phyloP scores from a whole-genome alignment of 768 basidiomycete species.

The Coprinellus micaceus region DNA sequence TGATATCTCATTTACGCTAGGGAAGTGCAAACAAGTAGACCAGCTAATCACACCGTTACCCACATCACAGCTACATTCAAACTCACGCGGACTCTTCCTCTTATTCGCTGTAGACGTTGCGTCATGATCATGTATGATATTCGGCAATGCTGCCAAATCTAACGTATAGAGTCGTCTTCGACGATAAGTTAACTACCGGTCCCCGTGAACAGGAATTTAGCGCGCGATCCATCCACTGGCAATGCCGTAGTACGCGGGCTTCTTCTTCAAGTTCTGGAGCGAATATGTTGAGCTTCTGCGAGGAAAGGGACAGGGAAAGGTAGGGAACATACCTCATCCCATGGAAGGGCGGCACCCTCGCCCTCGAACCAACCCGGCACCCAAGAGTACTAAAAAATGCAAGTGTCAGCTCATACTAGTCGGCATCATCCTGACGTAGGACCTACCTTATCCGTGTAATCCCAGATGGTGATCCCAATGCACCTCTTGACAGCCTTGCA shows the following conservation, averaged over 20 bases:
- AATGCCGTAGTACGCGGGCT: conserved; percentile 19
- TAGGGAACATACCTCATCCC: conserved; percentile 28
- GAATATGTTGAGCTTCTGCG: conserved; percentile 15
- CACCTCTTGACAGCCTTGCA: conserved; percentile 43
- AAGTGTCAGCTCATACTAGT: not conserved
- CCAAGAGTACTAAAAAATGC: conserved; percentile 33
- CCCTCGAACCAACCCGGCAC: conserved; percentile 34
- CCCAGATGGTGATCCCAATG: conserved; percentile 43
- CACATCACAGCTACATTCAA: too few species aligned
- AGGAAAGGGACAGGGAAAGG: conserved; percentile 18
- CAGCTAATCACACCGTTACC: too few species aligned
- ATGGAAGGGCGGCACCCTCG: conserved; percentile 36
- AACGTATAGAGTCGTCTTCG: too few species aligned
- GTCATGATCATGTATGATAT: too few species aligned
- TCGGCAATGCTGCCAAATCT: too few species aligned
- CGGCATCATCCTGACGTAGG: not conserved
- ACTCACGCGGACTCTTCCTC: too few species aligned
- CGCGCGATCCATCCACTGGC: not conserved
- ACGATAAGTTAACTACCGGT: too few species aligned
- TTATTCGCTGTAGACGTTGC: too few species aligned
- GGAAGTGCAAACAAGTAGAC: too few species aligned
- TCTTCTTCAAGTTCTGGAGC: conserved; percentile 15
- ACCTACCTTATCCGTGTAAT: conserved; percentile 37
- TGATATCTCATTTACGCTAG: not conserved
- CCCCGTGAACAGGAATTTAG: too few species aligned